A percentile compares a stretch with the other conserved stretches of the same genome.
Conservation (phyloP, 768 basidiomycete species). For the Paxillus rubicundulus region DNA sequence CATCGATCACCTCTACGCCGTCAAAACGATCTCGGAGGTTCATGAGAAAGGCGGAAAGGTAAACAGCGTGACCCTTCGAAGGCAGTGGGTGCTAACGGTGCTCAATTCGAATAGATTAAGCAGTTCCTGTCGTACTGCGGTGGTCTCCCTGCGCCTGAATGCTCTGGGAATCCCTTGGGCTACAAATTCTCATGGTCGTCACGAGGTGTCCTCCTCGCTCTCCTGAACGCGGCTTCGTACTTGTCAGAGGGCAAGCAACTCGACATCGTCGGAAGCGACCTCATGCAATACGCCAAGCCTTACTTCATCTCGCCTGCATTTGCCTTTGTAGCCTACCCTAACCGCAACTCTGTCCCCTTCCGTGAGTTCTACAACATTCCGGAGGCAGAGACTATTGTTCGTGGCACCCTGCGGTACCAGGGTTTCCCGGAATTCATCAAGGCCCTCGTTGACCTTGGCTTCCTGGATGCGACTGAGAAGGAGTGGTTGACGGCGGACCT, state of each 20-base stretch:
- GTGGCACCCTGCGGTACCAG: conserved; percentile 92
- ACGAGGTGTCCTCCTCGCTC: conserved; percentile 90
- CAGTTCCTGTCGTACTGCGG: conserved; percentile 94
- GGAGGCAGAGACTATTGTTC: conserved; percentile 88
- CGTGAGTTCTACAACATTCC: conserved; percentile 89
- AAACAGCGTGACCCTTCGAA: conserved; percentile 6
- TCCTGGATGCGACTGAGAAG: conserved; percentile 74
- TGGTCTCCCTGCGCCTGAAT: conserved; percentile 90
- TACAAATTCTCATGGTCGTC: conserved; percentile 99
- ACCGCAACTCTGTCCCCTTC: conserved; percentile 91
- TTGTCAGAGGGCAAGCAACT: conserved; percentile 62
- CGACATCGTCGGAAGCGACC: conserved; percentile 70
- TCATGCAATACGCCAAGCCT: conserved; percentile 89
- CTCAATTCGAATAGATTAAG: conserved; percentile 56
- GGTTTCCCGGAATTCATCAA: conserved; percentile 96
- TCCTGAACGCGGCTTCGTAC: conserved; percentile 87
- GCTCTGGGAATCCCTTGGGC: conserved; percentile 91
- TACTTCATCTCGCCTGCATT: conserved; percentile 96
- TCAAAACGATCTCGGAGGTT: conserved; percentile 92
- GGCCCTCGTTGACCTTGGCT: conserved; percentile 83
- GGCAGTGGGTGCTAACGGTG: not conserved
- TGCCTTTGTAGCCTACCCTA: conserved; percentile 96
- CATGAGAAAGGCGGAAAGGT: conserved; percentile 95
- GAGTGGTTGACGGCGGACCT: conserved; percentile 73
- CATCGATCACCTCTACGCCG: conserved; percentile 89